phyloP scores from a whole-genome alignment of 192 early-diverging fungal genomes.

The Coemansia guatemalensis region DNA sequence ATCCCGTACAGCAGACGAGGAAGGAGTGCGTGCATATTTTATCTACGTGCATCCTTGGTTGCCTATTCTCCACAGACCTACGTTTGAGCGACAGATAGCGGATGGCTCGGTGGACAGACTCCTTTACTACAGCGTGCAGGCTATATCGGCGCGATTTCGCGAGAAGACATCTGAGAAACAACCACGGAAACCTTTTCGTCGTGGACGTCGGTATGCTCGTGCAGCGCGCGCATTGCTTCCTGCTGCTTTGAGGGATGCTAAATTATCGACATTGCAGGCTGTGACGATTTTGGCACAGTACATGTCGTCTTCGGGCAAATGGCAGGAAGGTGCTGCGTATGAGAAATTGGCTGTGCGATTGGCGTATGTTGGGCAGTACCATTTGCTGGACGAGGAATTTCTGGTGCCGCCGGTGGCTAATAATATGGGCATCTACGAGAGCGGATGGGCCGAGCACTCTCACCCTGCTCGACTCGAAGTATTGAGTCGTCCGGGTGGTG shows the following conservation, averaged over 20 bases:
- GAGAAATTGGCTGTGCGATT: conserved; percentile 50
- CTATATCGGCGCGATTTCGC: conserved; percentile 31
- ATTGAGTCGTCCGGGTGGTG: conserved; percentile 39
- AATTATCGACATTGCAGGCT: conserved; percentile 43
- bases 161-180: background rate
- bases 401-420: conserved; percentile 43
- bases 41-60: conserved; percentile 51
- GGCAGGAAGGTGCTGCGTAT: conserved; percentile 48
- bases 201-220: conserved; percentile 32
- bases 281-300: conserved; percentile 38
- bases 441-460: conserved; percentile 49
- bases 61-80: conserved; percentile 48
- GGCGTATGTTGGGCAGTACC: conserved; percentile 51
- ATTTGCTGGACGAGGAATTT: conserved; percentile 52
- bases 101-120: conserved; percentile 34
- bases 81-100: conserved; percentile 41
- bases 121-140: conserved; percentile 47
- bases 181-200: conserved; percentile 19
- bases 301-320: conserved; percentile 45
- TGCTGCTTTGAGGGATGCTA: conserved; percentile 6
- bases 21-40: conserved; percentile 37
- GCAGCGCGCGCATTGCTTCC: conserved; percentile 32
- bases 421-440: conserved; percentile 46
- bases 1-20: conserved; percentile 23
- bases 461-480: conserved; percentile 43